Percentiles rank a stretch among this genome's conserved stretches.
phyloP scores from a whole-genome alignment of 352 stramenopile species.

The Lagenidium sp. region DNA sequence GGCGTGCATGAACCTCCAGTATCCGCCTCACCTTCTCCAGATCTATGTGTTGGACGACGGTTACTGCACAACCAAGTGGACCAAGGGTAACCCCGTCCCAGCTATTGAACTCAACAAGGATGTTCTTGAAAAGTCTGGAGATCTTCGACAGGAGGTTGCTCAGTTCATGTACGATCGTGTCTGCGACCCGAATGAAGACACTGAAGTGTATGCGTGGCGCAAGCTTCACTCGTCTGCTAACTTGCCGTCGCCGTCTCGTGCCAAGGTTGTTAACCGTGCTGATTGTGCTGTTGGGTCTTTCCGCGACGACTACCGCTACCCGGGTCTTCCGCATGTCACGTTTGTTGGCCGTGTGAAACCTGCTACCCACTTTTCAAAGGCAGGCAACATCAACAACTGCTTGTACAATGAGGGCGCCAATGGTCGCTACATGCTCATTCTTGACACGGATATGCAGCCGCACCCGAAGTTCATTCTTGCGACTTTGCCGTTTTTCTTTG shows the following conservation, averaged over 20 bases:
- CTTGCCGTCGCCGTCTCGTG: slow-evolving; percentile 53
- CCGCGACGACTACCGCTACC: slow-evolving; percentile 83
- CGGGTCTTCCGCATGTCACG: slow-evolving; percentile 64
- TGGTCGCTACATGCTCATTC: slow-evolving; percentile 66
- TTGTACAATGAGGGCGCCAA: slow-evolving; percentile 83
- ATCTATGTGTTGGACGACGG: slow-evolving; percentile 83
- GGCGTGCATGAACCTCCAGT: slow-evolving; percentile 85
- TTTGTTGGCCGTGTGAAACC: slow-evolving; percentile 77
- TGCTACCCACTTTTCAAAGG: slow-evolving; percentile 68
- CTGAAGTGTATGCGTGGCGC: slow-evolving; percentile 83
- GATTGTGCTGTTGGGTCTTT: slow-evolving; percentile 77
- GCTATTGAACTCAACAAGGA: slow-evolving; percentile 71
- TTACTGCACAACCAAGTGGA: slow-evolving; percentile 79
- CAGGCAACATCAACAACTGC: slow-evolving; percentile 87
- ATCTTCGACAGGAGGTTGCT: slow-evolving; percentile 73
- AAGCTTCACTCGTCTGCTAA: slow-evolving; percentile 82
- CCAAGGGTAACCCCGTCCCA: slow-evolving; percentile 58
- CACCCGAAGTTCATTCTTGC: slow-evolving; percentile 79
- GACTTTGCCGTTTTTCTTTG: slow-evolving; percentile 82
- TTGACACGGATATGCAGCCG: slow-evolving; percentile 84
- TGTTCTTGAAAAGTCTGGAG: slow-evolving; percentile 66
- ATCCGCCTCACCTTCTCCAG: slow-evolving; percentile 77
- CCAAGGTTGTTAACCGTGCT: slow-evolving; percentile 60
- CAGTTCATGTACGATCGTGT: slow-evolving; percentile 88
- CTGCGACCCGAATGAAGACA: slow-evolving; percentile 78